Conservation (phyloP, 2,329 filamentous ascomycete species). For the Xylaria sp. region DNA sequence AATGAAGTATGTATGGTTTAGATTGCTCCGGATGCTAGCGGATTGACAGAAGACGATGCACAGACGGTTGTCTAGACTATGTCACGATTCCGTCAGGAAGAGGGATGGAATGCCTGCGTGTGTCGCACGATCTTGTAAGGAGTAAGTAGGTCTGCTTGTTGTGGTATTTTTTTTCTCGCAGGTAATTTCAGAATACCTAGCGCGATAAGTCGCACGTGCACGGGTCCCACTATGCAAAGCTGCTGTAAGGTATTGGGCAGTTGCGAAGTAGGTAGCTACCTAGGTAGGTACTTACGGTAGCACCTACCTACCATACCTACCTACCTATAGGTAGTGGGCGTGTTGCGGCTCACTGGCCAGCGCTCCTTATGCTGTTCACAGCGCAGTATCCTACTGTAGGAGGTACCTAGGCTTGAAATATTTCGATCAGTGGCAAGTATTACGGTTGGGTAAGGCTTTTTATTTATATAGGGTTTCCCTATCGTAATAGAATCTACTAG, state of each 20-base stretch:
- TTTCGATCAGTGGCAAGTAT: too few relatives aligned
- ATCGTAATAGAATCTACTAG: too few relatives aligned
- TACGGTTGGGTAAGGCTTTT: too few relatives aligned
- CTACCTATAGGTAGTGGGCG: too few relatives aligned
- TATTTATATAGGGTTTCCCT: too few relatives aligned
- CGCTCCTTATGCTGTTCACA: too few relatives aligned
- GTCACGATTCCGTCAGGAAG: slow-evolving; percentile 17
- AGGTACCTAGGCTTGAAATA: too few relatives aligned
- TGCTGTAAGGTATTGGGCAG: slow-evolving; percentile 1
- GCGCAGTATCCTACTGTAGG: too few relatives aligned
- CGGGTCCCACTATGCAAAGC: slow-evolving; percentile 3
- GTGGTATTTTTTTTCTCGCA: slow-evolving; percentile 7
- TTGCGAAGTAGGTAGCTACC: not conserved
- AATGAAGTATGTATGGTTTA: slow-evolving; percentile 14
- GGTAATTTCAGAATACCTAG: slow-evolving; percentile 2
- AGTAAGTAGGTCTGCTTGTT: slow-evolving; percentile 7
- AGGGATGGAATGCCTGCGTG: slow-evolving; percentile 10
- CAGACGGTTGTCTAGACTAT: slow-evolving; percentile 5
- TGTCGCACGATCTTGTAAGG: slow-evolving; percentile 10
- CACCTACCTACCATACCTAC: too few relatives aligned
- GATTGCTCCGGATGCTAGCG: slow-evolving; percentile 4
- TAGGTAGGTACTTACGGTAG: too few relatives aligned
- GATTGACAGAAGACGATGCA: slow-evolving; percentile 14
- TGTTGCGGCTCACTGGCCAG: too few relatives aligned
- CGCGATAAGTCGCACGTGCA: slow-evolving; percentile 1